These are phyloP conservation scores for Penicillium sclerotigenum DNA, from an alignment of 2,329 filamentous ascomycete species.

Conservation along the genomic window DNA sequence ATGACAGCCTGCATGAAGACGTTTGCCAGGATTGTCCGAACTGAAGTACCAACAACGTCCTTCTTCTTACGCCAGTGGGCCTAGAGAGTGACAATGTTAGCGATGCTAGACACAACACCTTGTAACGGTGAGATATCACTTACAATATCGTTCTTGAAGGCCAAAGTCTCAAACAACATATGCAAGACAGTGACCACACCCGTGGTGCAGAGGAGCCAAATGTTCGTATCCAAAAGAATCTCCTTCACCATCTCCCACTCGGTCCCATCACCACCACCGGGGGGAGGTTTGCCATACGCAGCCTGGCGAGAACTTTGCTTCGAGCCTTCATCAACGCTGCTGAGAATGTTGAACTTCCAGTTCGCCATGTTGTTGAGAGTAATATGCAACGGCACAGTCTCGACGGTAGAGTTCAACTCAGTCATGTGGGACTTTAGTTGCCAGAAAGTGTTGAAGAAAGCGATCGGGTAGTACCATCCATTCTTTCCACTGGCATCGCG, in stretches of 20 bases:
- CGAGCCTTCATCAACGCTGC: conserved; percentile 80
- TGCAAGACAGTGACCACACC: conserved; percentile 81
- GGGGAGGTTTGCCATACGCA: conserved; percentile 66
- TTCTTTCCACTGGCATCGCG: conserved; percentile 82
- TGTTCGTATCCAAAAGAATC: conserved; percentile 89
- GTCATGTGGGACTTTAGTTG: conserved; percentile 90
- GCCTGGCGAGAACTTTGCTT: conserved; percentile 78
- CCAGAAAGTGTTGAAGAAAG: conserved; percentile 97
- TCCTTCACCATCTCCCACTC: conserved; percentile 98
- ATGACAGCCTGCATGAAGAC: conserved; percentile 97
- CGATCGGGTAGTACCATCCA: conserved; percentile 86
- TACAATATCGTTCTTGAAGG: conserved; percentile 93
- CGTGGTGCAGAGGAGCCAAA: conserved; percentile 82
- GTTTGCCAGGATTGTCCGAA: conserved; percentile 93
- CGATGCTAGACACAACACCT: neutral
- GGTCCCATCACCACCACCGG: conserved; percentile 79
- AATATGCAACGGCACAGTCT: conserved; percentile 75
- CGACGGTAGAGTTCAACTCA: conserved; percentile 84
- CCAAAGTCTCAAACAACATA: conserved; percentile 91
- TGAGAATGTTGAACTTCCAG: conserved; percentile 87
- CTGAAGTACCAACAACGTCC: conserved; percentile 93
- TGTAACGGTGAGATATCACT: conserved; percentile 20
- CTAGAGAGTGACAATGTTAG: conserved; percentile 26
- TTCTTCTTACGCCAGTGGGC: conserved; percentile 99
- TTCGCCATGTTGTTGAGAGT: conserved; percentile 75